These are phyloP conservation scores for Hyaloscypha bicolor DNA, from an alignment of 495 filamentous ascomycete species.

Conservation along the genomic window DNA sequence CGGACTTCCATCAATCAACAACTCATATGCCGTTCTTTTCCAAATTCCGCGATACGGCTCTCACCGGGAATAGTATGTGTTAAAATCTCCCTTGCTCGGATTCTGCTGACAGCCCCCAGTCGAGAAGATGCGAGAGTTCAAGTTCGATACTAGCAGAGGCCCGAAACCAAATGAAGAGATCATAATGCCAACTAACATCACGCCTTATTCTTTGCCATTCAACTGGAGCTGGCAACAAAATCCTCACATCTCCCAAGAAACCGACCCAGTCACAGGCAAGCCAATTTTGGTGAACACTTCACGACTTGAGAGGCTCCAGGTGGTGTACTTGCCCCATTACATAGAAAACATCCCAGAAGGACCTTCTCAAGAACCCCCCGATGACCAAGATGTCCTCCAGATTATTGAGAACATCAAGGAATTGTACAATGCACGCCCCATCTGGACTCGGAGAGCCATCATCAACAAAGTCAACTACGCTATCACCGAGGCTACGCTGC, in stretches of 20 bases:
- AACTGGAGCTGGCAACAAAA: conserved; percentile 63
- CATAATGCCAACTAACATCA: conserved; percentile 78
- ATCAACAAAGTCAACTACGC: conserved; percentile 60
- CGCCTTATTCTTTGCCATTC: conserved; percentile 66
- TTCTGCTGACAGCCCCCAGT: conserved; percentile 21
- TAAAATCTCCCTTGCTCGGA: background rate
- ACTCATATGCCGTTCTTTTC: conserved; percentile 61
- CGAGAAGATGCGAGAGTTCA: conserved; percentile 69
- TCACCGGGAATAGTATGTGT: conserved; percentile 64
- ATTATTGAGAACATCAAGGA: conserved; percentile 59
- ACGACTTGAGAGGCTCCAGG: conserved; percentile 49
- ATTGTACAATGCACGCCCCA: conserved; percentile 71
- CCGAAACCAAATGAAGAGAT: conserved; percentile 62
- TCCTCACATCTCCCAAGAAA: conserved; percentile 41
- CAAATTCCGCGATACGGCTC: conserved; percentile 63
- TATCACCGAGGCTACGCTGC: conserved; percentile 33
- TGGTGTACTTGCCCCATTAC: conserved; percentile 65
- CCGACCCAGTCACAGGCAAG: conserved; percentile 37
- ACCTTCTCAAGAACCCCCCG: conserved; percentile 41
- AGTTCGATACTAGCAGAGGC: conserved; percentile 66
- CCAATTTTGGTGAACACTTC: conserved; percentile 40
- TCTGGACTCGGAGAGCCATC: conserved; percentile 82
- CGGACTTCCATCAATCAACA: conserved; percentile 78
- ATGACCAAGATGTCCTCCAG: conserved; percentile 53
- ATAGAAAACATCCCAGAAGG: conserved; percentile 53